Percentiles rank a stretch among this genome's conserved stretches.
Evolutionary conservation across 805 yeast species (phyloP).

Genomic region (Yarrowia osloensis): DNA sequence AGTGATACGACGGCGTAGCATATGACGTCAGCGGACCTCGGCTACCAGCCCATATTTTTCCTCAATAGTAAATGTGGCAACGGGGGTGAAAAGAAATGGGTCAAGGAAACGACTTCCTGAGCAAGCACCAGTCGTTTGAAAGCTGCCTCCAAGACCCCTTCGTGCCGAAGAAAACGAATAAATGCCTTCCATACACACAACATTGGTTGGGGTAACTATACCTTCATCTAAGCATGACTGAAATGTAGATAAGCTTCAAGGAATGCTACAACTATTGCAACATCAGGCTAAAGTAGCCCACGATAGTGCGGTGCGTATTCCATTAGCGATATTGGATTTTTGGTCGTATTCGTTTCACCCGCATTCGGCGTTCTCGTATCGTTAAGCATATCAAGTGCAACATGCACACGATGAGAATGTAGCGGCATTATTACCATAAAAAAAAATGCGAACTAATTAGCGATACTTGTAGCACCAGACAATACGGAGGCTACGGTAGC

Average conservation of each 20-base stretch:
- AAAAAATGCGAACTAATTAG: too few species aligned
- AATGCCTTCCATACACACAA: background rate
- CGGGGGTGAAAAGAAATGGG: too few species aligned
- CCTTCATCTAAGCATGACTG: conserved; percentile 6
- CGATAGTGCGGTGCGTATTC: background rate
- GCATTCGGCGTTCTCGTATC: background rate
- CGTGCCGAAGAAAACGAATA: background rate
- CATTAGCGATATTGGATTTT: background rate
- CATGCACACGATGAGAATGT: background rate
- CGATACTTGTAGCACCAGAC: background rate
- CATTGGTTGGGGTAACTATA: conserved; percentile 2
- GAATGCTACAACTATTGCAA: conserved; percentile 3
- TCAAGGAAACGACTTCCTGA: background rate
- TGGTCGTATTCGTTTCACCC: background rate
- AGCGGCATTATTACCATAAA: background rate
- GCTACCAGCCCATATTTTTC: background rate
- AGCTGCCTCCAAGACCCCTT: too few species aligned
- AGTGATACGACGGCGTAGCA: background rate
- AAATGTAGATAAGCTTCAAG: background rate
- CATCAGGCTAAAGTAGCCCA: conserved; percentile 17
- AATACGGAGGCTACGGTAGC: background rate
- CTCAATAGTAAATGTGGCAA: too few species aligned
- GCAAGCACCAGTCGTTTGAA: too few species aligned
- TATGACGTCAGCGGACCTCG: background rate
- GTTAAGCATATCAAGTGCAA: background rate